Evolutionary conservation across 1,284 basidiomycete genomes (phyloP), one percentile per base, ranked within the genome.

Genomic region (Puccinia novopanici): DNA sequence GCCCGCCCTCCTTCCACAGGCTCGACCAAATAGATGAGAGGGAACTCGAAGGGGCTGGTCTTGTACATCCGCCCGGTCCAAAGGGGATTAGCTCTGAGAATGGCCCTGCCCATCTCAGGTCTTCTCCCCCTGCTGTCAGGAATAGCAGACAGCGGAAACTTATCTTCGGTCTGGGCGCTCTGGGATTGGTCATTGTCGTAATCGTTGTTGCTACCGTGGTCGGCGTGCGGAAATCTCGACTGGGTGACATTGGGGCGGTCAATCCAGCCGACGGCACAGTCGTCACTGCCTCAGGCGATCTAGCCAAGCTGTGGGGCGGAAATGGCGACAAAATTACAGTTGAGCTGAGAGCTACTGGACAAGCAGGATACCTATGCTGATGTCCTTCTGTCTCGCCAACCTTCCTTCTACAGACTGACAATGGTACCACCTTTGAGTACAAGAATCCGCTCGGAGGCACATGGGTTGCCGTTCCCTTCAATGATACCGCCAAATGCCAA

Each of bases 401-500:
- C n/a, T n/a, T n/a, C n/a, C n/a, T 72, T 4, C 37, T 52, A 17
- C 24, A 80, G 77, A 73, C 77, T 27, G 70, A 80, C 19, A 68
- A 80, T 72, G 77, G 77, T 15, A 61, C 68, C 5, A 72, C 55
- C 22, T 73, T n/a, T n/a, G n/a, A n/a, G n/a, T n/a, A n/a, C n/a
- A n/a, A n/a, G n/a, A n/a, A n/a, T n/a, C n/a, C n/a, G 72, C 24
- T 34, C 57, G 85, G 86, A n/a, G 86, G 86, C 12, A 83, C 82
- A 77, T 87, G 86, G 86, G 84, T 83, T 52, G 83, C 85, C 30
- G 84, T 84, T 50, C 93, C 95, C 0, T 93, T 93, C 87, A 91
- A 91, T 86, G 91, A 92, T 84, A 88, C 89, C 42, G 93, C 92
- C 2, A 82, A 83, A 48, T 83, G 85, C 2, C 89, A 88, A 71